Evolutionary conservation across 176 grass and related monocot species (phyloP).

Genomic region (Avena eriantha): DNA sequence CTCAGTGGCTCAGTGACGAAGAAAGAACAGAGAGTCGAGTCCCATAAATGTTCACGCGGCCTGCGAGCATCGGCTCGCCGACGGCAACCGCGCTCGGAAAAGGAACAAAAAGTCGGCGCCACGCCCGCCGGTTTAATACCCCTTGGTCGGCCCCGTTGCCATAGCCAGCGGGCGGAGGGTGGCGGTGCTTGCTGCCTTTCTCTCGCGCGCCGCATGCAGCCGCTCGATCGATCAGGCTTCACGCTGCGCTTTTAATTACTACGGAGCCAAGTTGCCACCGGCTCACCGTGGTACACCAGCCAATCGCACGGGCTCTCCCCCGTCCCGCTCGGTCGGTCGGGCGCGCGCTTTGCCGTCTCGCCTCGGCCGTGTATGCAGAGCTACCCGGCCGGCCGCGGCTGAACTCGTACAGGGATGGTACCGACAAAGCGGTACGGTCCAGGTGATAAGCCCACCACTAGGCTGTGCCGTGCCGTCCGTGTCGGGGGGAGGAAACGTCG

Average conservation of each 20-base stretch:
- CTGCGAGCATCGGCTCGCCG: background rate
- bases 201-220: conserved; percentile 22
- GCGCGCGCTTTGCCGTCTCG: background rate
- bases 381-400: conserved; percentile 15
- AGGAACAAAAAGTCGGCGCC: background rate
- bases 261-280: background rate
- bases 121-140: background rate
- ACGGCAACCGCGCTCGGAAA: conserved; percentile 1
- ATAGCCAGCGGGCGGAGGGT: conserved; percentile 37
- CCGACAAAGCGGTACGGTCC: conserved; percentile 15
- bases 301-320: background rate
- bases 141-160: conserved; percentile 32
- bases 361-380: background rate
- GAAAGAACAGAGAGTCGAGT: too few species aligned
- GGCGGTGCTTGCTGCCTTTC: conserved; percentile 17
- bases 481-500: conserved; percentile 9
- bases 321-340: background rate
- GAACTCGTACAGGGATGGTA: background rate
- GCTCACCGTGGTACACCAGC: background rate
- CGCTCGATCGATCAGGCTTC: conserved; percentile 5
- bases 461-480: conserved; percentile 12
- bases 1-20: too few species aligned
- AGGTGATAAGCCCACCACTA: background rate
- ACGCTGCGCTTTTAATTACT: conserved; percentile 15
- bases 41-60: conserved; percentile 1